These are phyloP conservation scores for Arthrobotrys iridis DNA, from an alignment of 2,329 filamentous ascomycete species.

Conservation along the genomic window DNA sequence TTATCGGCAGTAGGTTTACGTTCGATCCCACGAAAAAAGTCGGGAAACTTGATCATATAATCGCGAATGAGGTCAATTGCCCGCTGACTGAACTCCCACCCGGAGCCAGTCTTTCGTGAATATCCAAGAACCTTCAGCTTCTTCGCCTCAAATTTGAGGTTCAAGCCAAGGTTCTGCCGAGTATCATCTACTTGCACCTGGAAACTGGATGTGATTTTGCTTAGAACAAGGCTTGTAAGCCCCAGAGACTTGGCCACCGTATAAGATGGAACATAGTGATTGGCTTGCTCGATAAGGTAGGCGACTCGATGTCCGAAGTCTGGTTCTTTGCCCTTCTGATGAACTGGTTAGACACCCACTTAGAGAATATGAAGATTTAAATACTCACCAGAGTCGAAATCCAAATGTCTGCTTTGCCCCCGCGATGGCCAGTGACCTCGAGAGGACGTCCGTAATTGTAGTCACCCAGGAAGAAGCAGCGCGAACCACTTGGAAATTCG, in stretches of 20 bases:
- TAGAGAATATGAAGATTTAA: not conserved
- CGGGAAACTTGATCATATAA: conserved; percentile 94
- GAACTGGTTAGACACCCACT: conserved; percentile 1
- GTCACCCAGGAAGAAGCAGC: conserved; percentile 92
- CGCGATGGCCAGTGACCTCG: conserved; percentile 78
- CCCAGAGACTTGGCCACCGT: conserved; percentile 83
- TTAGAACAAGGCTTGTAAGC: conserved; percentile 85
- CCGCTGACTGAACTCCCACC: conserved; percentile 94
- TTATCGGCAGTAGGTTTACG: conserved; percentile 85
- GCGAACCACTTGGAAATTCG: conserved; percentile 84
- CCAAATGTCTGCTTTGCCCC: conserved; percentile 80
- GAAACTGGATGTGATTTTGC: conserved; percentile 96
- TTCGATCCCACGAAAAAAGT: conserved; percentile 91
- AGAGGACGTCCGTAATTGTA: conserved; percentile 90
- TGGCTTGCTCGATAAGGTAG: conserved; percentile 72
- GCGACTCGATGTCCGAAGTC: conserved; percentile 85
- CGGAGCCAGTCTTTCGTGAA: conserved; percentile 82
- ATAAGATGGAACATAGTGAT: conserved; percentile 85
- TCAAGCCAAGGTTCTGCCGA: conserved; percentile 89
- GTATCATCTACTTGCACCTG: conserved; percentile 82
- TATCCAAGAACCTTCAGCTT: conserved; percentile 97
- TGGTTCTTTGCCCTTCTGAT: conserved; percentile 72
- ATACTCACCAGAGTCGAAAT: conserved; percentile 66
- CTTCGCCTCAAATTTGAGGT: conserved; percentile 95
- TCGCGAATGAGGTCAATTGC: conserved; percentile 81